Evolutionary conservation across 257 asterid genomes (phyloP), one percentile per base, ranked within the genome.

Genomic region (Ajuga chamaepitys): DNA sequence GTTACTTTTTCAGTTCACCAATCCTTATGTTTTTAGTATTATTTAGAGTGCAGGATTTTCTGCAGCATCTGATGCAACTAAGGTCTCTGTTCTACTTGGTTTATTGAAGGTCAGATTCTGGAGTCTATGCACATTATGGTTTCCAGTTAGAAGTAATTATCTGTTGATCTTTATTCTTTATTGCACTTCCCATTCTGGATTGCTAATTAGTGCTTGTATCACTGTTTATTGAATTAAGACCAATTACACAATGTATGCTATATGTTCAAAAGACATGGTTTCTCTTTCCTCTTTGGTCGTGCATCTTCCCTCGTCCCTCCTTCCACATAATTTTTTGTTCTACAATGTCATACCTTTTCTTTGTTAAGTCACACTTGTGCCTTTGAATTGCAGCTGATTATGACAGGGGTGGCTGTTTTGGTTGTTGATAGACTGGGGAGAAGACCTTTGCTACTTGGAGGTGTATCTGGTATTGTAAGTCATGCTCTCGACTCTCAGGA

Each of bases 391-490:
- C 74, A 93, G 97, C 82, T 94, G 73, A 72, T 88, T 63, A 85
- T 90, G 99, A 94, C 99, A 35, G 99, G 91, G 48, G 82, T 82
- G 24, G 95, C 97, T 5, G 96, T 94, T 37, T 60, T 78, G 71
- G 83, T 77, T 50, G 83, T 94, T 61, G 99, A 94, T 78, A 88
- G 77, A 74, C 78, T 88, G 74, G 99, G 99, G 62, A 88, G 99
- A 78, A 84, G 99, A 64, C 99, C 99, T 70, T 70, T 94, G 77
- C 89, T 94, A 52, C 97, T 94, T 70, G 96, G 95, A 45, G 99
- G 99, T 51, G 97, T 90, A 66, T 87, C 97, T 78, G 99, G 97
- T 24, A 86, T 94, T 74, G 97, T 93, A 86, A 82, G 95, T 79
- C 12, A 55, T 40, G 10, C 50, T 62, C 47, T 52, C 54, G 17